Percentiles rank a stretch among this genome's conserved stretches.
phyloP scores from a whole-genome alignment of 108 stramenopile genomes.

The Nitzschia sp. region DNA sequence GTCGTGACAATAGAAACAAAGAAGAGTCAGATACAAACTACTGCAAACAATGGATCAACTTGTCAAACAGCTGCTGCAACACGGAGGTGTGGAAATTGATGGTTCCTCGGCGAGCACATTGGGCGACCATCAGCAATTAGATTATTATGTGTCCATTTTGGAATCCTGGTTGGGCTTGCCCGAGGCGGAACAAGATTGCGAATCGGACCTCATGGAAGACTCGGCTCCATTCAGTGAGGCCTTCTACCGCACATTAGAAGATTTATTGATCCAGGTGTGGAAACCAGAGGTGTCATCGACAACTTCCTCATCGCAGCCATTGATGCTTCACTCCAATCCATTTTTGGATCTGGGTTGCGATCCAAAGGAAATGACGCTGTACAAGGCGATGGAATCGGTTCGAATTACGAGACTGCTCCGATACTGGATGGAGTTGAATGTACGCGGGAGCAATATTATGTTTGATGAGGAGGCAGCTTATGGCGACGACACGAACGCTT shows the following conservation, averaged over 20 bases:
- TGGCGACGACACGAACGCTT: neutral
- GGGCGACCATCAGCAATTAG: neutral
- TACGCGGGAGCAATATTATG: conserved; percentile 8
- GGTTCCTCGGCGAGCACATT: too few species aligned
- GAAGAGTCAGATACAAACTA: too few species aligned
- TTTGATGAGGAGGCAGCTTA: conserved; percentile 2
- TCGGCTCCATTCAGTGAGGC: conserved; percentile 17
- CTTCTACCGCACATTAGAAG: conserved; percentile 21
- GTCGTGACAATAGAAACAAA: too few species aligned
- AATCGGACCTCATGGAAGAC: conserved; percentile 34
- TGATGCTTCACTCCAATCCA: conserved; percentile 8
- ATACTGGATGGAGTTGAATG: conserved; percentile 43
- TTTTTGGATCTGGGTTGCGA: conserved; percentile 14
- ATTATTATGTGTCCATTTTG: conserved; percentile 16
- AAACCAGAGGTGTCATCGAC: conserved; percentile 8
- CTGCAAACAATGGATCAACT: neutral
- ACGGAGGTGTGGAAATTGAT: conserved; percentile 24
- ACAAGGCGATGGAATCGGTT: conserved; percentile 23
- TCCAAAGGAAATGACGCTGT: conserved; percentile 14
- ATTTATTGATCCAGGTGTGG: conserved; percentile 27
- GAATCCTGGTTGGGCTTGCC: conserved; percentile 41
- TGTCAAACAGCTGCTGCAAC: neutral
- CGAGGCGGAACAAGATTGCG: conserved; percentile 1
- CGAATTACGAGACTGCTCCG: conserved; percentile 32
- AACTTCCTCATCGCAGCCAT: neutral